Percentiles rank a stretch among this genome's conserved stretches.
phyloP scores from a whole-genome alignment of 768 basidiomycete genomes.

The Cystofilobasidium capitatum region DNA sequence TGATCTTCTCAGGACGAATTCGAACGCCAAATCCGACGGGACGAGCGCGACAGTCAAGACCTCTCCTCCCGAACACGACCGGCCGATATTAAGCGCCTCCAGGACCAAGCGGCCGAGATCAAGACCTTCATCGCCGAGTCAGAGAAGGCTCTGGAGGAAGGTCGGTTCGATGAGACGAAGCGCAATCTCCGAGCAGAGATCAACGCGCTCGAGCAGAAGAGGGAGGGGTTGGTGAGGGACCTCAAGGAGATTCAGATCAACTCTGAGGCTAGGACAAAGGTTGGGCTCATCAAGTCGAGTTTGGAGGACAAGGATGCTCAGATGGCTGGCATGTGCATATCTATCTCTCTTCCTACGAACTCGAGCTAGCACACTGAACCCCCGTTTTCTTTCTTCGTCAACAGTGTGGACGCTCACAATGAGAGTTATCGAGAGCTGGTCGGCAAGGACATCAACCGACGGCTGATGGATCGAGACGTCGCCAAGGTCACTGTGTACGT shows the following conservation, averaged over 20 bases:
- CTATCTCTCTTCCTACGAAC: conserved; percentile 2
- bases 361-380: no score
- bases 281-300: conserved; percentile 65
- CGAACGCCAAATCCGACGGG: conserved; percentile 34
- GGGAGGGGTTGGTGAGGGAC: conserved; percentile 10
- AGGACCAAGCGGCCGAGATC: conserved; percentile 32
- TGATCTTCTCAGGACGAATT: conserved; percentile 31
- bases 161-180: conserved; percentile 8
- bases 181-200: conserved; percentile 14
- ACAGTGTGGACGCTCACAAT: conserved; percentile 56
- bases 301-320: conserved; percentile 57
- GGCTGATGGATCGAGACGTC: conserved; percentile 65
- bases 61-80: conserved; percentile 37
- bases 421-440: conserved; percentile 57
- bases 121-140: neutral
- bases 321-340: conserved; percentile 34
- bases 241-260: conserved; percentile 7
- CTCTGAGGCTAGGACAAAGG: conserved; percentile 52
- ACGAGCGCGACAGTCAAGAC: conserved; percentile 33
- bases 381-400: conserved; percentile 2
- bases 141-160: neutral
- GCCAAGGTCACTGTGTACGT: conserved; percentile 53
- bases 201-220: conserved; percentile 1
- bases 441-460: conserved; percentile 51
- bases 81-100: conserved; percentile 41